Evolutionary conservation across 306 rosid genomes (phyloP).

Genomic region (Sechiopsis laciniata): DNA sequence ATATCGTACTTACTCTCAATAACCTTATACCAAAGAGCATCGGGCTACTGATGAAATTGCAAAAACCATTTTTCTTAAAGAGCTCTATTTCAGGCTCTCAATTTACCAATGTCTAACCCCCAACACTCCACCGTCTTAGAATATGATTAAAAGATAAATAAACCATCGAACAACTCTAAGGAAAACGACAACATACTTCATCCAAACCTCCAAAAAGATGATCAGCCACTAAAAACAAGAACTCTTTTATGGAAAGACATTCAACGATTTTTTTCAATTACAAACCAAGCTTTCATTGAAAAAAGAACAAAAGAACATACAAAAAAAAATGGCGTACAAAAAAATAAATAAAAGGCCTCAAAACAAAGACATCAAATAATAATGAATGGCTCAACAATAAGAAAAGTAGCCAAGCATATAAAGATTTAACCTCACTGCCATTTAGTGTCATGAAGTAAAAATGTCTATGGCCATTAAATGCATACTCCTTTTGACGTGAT

Average conservation of each 20-base stretch:
- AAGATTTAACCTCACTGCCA: conserved; percentile 74
- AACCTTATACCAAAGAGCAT: too few species aligned
- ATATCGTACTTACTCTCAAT: too few species aligned
- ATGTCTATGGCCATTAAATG: conserved; percentile 87
- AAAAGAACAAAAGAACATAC: background rate
- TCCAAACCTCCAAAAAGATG: background rate
- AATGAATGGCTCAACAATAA: background rate
- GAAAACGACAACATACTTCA: background rate
- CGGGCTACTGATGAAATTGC: too few species aligned
- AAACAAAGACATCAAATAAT: background rate
- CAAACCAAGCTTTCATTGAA: too few species aligned
- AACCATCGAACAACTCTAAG: background rate
- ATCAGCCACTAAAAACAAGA: background rate
- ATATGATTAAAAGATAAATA: too few species aligned
- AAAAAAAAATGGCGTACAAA: background rate
- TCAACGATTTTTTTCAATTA: background rate
- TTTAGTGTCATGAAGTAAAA: conserved; percentile 99
- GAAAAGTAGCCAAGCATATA: conserved; percentile 7
- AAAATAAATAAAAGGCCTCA: background rate
- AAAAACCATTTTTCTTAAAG: too few species aligned
- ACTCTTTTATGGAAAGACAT: background rate
- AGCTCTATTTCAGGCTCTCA: too few species aligned
- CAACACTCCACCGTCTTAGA: too few species aligned
- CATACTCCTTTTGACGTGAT: conserved; percentile 90
- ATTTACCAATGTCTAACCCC: too few species aligned